Percentiles rank a stretch among this genome's conserved stretches.
Evolutionary conservation across 805 yeast genomes (phyloP).

Genomic region (Candida ipomoeae): DNA sequence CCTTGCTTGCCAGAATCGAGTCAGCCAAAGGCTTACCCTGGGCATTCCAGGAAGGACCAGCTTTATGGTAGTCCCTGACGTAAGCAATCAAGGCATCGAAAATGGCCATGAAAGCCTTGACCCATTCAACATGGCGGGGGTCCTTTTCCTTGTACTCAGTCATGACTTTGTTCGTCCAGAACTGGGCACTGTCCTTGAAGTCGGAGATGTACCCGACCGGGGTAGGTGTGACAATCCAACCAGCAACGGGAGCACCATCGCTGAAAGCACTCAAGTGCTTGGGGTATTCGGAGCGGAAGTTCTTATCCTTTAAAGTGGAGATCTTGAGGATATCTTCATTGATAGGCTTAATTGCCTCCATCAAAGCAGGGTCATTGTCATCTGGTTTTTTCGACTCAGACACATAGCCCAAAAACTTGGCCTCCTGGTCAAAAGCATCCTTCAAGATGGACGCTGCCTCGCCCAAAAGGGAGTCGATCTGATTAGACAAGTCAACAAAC

Average conservation of each 20-base stretch:
- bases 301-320: slow-evolving; percentile 64
- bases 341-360: slow-evolving; percentile 62
- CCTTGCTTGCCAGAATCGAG: slow-evolving; percentile 32
- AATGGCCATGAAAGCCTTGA: slow-evolving; percentile 53
- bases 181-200: slow-evolving; percentile 85
- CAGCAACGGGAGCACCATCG: slow-evolving; percentile 86
- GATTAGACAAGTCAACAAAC: slow-evolving; percentile 49
- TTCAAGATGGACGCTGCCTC: slow-evolving; percentile 49
- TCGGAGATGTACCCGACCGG: slow-evolving; percentile 78
- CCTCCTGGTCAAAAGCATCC: slow-evolving; percentile 56
- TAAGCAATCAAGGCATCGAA: slow-evolving; percentile 69
- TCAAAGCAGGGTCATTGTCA: slow-evolving; percentile 47
- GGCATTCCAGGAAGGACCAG: slow-evolving; percentile 78
- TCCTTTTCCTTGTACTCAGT: slow-evolving; percentile 79
- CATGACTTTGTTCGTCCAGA: slow-evolving; percentile 88
- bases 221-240: slow-evolving; percentile 79
- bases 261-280: slow-evolving; percentile 78
- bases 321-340: slow-evolving; percentile 56
- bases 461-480: slow-evolving; percentile 54
- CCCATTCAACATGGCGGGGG: slow-evolving; percentile 76
- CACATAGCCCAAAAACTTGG: slow-evolving; percentile 56
- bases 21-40: slow-evolving; percentile 57
- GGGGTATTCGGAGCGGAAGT: slow-evolving; percentile 60
- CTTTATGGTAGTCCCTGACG: slow-evolving; percentile 71
- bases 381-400: slow-evolving; percentile 63